Evolutionary conservation across 2,329 filamentous ascomycete genomes (phyloP).

Genomic region (Aspergillus awamori): DNA sequence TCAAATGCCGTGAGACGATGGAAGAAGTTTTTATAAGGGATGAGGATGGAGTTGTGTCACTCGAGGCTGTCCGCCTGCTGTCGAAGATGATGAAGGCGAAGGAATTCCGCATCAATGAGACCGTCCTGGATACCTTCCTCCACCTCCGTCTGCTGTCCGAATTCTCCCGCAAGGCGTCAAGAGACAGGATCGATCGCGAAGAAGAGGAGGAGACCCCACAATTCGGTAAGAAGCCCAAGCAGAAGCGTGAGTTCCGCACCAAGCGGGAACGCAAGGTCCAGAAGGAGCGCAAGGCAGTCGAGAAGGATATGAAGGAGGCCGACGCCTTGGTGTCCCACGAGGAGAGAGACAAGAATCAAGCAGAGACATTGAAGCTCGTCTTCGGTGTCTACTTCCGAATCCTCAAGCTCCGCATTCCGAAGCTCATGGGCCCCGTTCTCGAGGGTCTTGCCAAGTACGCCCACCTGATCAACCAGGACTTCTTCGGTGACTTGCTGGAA

Average conservation of each 20-base stretch:
- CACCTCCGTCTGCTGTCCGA: constrained; percentile 86
- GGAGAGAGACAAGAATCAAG: constrained; percentile 89
- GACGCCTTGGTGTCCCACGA: constrained; percentile 91
- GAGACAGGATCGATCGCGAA: constrained; percentile 70
- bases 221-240: constrained; percentile 64
- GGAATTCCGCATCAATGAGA: constrained; percentile 81
- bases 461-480: constrained; percentile 97
- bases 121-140: constrained; percentile 85
- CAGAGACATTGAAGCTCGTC: constrained; percentile 92
- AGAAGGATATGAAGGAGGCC: constrained; percentile 91
- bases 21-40: constrained; percentile 83
- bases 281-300: constrained; percentile 82
- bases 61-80: constrained; percentile 82
- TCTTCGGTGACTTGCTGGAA: constrained; percentile 95
- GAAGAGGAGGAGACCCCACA: constrained; percentile 47
- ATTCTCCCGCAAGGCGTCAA: constrained; percentile 81
- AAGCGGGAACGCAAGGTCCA: constrained; percentile 82
- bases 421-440: constrained; percentile 94
- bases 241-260: constrained; percentile 82
- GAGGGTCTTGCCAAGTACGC: constrained; percentile 93
- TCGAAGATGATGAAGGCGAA: constrained; percentile 94
- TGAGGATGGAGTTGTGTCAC: constrained; percentile 83
- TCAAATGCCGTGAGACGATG: constrained; percentile 75
- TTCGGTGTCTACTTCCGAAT: constrained; percentile 96
- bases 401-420: constrained; percentile 76